A percentile compares a stretch with the other conserved stretches of the same genome.
Conservation (phyloP, 768 basidiomycete genomes). For the Mycena venus region DNA sequence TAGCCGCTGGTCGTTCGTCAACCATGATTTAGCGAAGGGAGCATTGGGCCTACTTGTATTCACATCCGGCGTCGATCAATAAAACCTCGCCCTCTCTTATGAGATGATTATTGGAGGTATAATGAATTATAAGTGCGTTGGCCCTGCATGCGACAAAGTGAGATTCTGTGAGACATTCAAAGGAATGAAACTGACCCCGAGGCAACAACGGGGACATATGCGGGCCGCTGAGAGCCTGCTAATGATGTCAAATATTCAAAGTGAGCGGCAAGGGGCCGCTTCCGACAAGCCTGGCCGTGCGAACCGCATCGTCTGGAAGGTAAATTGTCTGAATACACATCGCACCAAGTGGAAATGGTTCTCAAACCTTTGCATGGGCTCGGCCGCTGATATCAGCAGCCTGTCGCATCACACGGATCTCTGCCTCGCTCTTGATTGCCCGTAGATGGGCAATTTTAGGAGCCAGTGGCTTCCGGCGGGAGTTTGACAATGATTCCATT, state of each 20-base stretch:
- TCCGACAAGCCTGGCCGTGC: slow-evolving; percentile 70
- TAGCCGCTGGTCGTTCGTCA: slow-evolving; percentile 72
- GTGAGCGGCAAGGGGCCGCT: slow-evolving; percentile 76
- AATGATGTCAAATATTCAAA: slow-evolving; percentile 92
- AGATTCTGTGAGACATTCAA: background rate
- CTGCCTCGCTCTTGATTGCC: slow-evolving; percentile 82
- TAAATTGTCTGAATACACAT: background rate
- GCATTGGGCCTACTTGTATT: slow-evolving; percentile 76
- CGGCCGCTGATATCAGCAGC: slow-evolving; percentile 91
- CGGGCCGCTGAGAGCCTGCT: slow-evolving; percentile 84
- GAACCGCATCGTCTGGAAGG: slow-evolving; percentile 85
- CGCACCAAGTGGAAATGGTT: background rate
- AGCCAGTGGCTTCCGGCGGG: slow-evolving; percentile 65
- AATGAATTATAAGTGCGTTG: slow-evolving; percentile 94
- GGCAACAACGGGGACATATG: slow-evolving; percentile 98
- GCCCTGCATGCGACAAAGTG: slow-evolving; percentile 59
- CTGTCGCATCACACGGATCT: slow-evolving; percentile 82
- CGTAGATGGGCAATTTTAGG: slow-evolving; percentile 80
- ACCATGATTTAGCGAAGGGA: slow-evolving; percentile 2
- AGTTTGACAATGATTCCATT: slow-evolving; percentile 65
- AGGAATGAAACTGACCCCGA: slow-evolving; percentile 75
- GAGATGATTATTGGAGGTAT: slow-evolving; percentile 90
- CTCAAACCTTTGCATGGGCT: slow-evolving; percentile 84
- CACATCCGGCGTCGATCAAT: slow-evolving; percentile 93
- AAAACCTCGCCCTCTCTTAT: slow-evolving; percentile 80